A percentile compares a stretch with the other conserved stretches of the same genome.
Conservation (phyloP, 192 early-diverging fungal species). For the Dissophora ornata region DNA sequence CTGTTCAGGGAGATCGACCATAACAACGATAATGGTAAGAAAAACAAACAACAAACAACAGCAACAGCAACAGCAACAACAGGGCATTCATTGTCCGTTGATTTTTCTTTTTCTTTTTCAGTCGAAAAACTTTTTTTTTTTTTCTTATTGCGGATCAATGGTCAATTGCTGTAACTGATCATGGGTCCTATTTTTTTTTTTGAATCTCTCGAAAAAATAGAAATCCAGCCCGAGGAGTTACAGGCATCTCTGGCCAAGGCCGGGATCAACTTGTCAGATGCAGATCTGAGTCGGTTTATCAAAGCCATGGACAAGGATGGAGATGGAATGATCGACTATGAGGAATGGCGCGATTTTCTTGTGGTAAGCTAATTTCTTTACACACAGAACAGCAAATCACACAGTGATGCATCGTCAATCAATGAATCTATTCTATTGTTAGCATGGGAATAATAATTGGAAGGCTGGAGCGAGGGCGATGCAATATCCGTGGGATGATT, state of each 20-base stretch:
- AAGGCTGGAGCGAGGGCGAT: no score
- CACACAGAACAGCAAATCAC: background rate
- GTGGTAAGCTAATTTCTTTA: no score
- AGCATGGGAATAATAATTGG: background rate
- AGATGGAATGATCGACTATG: slow-evolving; percentile 72
- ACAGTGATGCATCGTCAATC: background rate
- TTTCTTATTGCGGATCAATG: no score
- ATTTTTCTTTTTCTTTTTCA: no score
- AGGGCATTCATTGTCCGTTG: no score
- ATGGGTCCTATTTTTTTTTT: no score
- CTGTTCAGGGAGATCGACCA: slow-evolving; percentile 76
- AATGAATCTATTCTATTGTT: slow-evolving; percentile 3
- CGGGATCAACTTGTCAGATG: slow-evolving; percentile 69
- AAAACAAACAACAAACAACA: background rate
- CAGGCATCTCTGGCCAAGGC: slow-evolving; percentile 63
- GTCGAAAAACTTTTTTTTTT: background rate
- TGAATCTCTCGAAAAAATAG: no score
- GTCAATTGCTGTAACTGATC: no score
- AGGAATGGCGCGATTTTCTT: slow-evolving; percentile 75
- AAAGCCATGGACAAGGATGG: slow-evolving; percentile 70
- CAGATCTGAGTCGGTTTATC: slow-evolving; percentile 70
- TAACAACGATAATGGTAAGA: slow-evolving; percentile 60
- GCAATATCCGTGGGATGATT: no score
- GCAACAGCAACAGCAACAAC: no score
- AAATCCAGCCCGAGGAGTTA: slow-evolving; percentile 67